Conservation (phyloP, 139 green algal genomes). For the Asterochloris erici region DNA sequence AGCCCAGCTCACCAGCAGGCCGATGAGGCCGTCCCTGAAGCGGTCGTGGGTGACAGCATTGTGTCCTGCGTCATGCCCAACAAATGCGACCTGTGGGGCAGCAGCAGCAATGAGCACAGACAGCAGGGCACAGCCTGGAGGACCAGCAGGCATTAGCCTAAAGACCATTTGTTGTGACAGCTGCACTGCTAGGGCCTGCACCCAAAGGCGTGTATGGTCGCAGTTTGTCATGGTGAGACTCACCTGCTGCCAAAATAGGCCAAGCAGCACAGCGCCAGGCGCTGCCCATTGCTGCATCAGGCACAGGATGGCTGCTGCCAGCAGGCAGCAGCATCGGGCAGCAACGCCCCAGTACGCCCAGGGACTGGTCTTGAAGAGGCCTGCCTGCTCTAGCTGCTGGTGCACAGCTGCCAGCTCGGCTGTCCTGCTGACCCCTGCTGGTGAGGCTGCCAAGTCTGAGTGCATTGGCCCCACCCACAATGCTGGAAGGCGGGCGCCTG, state of each 20-base stretch:
- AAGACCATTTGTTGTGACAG: not conserved
- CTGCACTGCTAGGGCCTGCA: not conserved
- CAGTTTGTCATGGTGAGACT: not conserved
- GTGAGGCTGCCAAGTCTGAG: not conserved
- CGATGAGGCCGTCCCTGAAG: slow-evolving; percentile 21
- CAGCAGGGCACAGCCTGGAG: not conserved
- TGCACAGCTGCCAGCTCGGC: not conserved
- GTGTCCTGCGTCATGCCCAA: slow-evolving; percentile 43
- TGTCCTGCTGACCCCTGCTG: not conserved
- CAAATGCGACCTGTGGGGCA: slow-evolving; percentile 30
- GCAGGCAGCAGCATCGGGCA: not conserved
- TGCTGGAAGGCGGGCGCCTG: not conserved
- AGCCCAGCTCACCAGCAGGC: slow-evolving; percentile 17
- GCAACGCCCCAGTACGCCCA: not conserved
- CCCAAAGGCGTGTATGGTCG: not conserved
- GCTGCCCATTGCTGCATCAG: not conserved
- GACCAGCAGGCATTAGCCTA: not conserved
- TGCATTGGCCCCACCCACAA: not conserved
- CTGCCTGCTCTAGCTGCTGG: not conserved
- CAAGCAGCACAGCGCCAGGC: not conserved
- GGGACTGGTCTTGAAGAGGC: not conserved
- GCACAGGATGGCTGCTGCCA: not conserved
- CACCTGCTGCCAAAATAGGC: slow-evolving; percentile 19
- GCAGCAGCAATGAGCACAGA: not conserved
- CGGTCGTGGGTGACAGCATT: slow-evolving; percentile 21